Evolutionary conservation across 106 monocot species (phyloP).

Genomic region (Amphibolis antarctica): DNA sequence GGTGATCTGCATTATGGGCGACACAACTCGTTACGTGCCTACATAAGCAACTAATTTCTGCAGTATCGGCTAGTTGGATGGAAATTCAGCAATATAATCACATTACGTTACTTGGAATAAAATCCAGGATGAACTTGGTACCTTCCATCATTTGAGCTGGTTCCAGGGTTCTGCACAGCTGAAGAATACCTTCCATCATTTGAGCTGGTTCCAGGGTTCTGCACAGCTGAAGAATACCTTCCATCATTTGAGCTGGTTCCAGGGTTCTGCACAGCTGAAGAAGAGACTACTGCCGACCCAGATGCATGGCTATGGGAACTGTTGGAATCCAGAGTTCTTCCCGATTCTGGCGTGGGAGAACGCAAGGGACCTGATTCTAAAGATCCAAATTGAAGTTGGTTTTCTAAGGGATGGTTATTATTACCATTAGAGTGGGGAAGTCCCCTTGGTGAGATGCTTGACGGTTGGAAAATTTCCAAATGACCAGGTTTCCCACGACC

Average conservation of each 20-base stretch:
- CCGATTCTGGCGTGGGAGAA: constrained; percentile 5
- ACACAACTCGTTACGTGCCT: background rate
- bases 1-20: constrained; percentile 14
- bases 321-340: constrained; percentile 9
- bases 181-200: too few species aligned
- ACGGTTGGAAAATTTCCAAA: constrained; percentile 6
- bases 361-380: constrained; percentile 20
- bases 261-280: constrained; percentile 13
- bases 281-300: constrained; percentile 7
- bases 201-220: too few species aligned
- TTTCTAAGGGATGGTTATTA: background rate
- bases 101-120: background rate
- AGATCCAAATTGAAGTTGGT: constrained; percentile 45
- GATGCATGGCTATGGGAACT: constrained; percentile 10
- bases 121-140: background rate
- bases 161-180: too few species aligned
- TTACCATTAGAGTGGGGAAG: constrained; percentile 18
- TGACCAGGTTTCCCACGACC: constrained; percentile 7
- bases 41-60: background rate
- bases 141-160: background rate
- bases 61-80: background rate
- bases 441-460: constrained; percentile 13
- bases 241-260: background rate
- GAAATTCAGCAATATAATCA: background rate
- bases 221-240: too few species aligned